Base-by-base conservation (phyloP, 2,329 filamentous ascomycete species). In the Monilinia fructicola region DNA sequence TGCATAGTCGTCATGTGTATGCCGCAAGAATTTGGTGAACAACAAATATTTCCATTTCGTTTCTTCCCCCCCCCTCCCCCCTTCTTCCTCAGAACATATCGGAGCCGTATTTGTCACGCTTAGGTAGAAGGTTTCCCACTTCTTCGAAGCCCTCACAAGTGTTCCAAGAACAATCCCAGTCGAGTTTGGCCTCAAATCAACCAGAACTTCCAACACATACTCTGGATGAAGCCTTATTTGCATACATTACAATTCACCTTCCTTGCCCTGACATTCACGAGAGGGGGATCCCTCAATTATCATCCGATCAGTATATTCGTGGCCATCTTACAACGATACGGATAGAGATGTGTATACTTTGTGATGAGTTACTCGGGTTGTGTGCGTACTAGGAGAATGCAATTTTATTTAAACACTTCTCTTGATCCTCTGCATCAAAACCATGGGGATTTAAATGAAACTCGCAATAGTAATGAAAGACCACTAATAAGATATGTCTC, bases 71-170 rank as follows among this genome's bases (percentile, higher is more conserved):
- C 38, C 56, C 7, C 46, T 53, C 18, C 44, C 56, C 7, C 46
- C 56, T 50, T 31, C 18, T 42, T 16, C 11, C 5, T 1, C 44
- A 35, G 38, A 21, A 18, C 4, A 23, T 42, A 28, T 52, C 42
- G 70, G 71, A 73, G 70, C 72, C 71, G 69, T 73, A 72, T 70
- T 73, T 73, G 71, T 73, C 72, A 74, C 69, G 70, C 72, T 71
- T 72, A 67, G 71, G 71, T 66, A 69, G 69, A 73, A 71, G 69
- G 46, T 65, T 67, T 62, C 69, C 58, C 71, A 68, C 72, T 73
- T 71, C 69, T 70, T 72, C 68, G 65, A 71, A 67, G 70, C 71
- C 71, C 72, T 73, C 69, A 69, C 67, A 73, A 73, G 70, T 73
- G 72, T 71, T 73, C 69, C 72, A 65, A 71, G 71, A 74, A 67